phyloP scores from a whole-genome alignment of 192 early-diverging fungal species.

The Coemansia pectinata region DNA sequence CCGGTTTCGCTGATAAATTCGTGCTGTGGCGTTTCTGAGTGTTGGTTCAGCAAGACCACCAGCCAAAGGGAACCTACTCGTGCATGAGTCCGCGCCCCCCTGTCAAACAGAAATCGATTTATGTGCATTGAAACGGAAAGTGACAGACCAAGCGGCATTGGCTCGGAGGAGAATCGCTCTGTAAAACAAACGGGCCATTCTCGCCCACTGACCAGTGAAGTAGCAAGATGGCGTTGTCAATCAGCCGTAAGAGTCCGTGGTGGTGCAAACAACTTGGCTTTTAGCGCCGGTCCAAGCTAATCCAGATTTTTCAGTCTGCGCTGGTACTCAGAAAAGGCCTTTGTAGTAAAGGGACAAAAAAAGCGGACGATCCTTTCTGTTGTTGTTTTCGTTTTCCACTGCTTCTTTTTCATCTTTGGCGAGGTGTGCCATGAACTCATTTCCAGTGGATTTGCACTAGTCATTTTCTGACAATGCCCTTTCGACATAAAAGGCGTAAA shows the following conservation, averaged over 20 bases:
- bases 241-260: neutral
- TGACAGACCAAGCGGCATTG: neutral
- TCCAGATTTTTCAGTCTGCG: neutral
- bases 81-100: neutral
- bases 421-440: neutral
- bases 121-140: neutral
- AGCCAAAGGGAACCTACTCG: neutral
- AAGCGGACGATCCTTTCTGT: constrained; percentile 1
- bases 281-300: neutral
- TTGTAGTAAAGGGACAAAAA: neutral
- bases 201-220: neutral
- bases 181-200: neutral
- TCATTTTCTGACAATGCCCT: neutral
- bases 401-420: neutral
- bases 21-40: neutral
- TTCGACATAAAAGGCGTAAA: neutral
- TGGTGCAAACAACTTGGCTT: neutral
- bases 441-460: neutral
- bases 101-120: constrained; percentile 1
- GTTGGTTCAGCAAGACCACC: neutral
- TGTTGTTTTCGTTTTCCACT: neutral
- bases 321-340: neutral
- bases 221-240: neutral
- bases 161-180: neutral
- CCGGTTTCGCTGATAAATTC: neutral